phyloP scores from a whole-genome alignment of 2,329 filamentous ascomycete species.

The Rutstroemia sydowiana region DNA sequence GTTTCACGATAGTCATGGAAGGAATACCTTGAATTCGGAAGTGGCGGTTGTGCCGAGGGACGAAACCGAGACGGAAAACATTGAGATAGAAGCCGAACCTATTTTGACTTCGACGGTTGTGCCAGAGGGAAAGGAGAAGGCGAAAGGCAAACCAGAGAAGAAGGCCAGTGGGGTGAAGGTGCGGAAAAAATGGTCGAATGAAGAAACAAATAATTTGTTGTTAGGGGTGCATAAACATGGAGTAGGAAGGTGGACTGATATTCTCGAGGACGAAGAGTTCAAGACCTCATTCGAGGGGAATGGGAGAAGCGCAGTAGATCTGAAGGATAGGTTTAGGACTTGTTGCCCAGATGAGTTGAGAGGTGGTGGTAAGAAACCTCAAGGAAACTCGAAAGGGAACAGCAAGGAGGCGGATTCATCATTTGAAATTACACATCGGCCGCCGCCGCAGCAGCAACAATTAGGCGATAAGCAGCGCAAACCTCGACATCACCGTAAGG shows the following conservation, averaged over 20 bases:
- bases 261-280: constrained; percentile 54
- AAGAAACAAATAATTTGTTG: constrained; percentile 55
- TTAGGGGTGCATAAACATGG: constrained; percentile 55
- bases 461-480: constrained; percentile 32
- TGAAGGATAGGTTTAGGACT: constrained; percentile 60
- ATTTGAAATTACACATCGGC: constrained; percentile 38
- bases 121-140: constrained; percentile 24
- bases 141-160: constrained; percentile 32
- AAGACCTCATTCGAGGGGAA: too few relatives aligned
- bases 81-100: constrained; percentile 19
- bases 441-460: constrained; percentile 50
- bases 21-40: constrained; percentile 30
- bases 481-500: constrained; percentile 47
- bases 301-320: constrained; percentile 51
- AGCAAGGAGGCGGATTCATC: constrained; percentile 2
- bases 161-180: constrained; percentile 50
- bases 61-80: constrained; percentile 1
- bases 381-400: background rate
- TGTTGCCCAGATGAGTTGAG: constrained; percentile 57
- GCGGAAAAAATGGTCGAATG: constrained; percentile 56
- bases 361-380: constrained; percentile 28
- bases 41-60: constrained; percentile 15
- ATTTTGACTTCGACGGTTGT: background rate
- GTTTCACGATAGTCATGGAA: constrained; percentile 43
- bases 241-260: constrained; percentile 58